A percentile compares a stretch with the other conserved stretches of the same genome.
Conservation (phyloP, 2,329 filamentous ascomycete species). For the Orbilia quercus region DNA sequence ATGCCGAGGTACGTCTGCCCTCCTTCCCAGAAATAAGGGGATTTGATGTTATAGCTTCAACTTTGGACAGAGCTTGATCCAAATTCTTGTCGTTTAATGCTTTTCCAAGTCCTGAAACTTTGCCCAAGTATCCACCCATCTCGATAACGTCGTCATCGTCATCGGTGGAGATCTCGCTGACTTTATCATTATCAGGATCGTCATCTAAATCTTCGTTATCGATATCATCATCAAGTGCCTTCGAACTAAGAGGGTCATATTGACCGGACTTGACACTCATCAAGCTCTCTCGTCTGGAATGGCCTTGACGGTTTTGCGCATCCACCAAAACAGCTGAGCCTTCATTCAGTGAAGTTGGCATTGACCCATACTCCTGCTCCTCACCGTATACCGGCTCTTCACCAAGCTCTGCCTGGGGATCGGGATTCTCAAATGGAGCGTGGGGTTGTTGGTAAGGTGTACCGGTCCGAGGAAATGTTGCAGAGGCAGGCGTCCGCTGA, state of each 20-base stretch:
- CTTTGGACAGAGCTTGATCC: slow-evolving; percentile 36
- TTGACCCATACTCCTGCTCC: slow-evolving; percentile 41
- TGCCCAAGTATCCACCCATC: slow-evolving; percentile 54
- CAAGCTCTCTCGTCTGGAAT: slow-evolving; percentile 48
- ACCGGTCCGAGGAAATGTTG: slow-evolving; percentile 30
- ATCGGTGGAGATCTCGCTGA: slow-evolving; percentile 53
- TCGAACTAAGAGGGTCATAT: slow-evolving; percentile 44
- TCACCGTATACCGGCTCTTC: slow-evolving; percentile 36
- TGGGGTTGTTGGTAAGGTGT: slow-evolving; percentile 35
- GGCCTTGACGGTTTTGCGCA: slow-evolving; percentile 37
- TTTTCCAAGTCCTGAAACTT: slow-evolving; percentile 53
- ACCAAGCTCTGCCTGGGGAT: slow-evolving; percentile 35
- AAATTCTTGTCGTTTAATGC: slow-evolving; percentile 53
- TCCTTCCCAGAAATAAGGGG: slow-evolving; percentile 29
- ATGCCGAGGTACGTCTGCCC: slow-evolving; percentile 39
- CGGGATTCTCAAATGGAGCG: slow-evolving; percentile 43
- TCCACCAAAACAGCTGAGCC: slow-evolving; percentile 43
- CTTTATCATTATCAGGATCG: slow-evolving; percentile 46
- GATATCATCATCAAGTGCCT: slow-evolving; percentile 30
- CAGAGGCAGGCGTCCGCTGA: slow-evolving; percentile 44
- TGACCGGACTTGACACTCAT: slow-evolving; percentile 43
- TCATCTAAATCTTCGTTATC: slow-evolving; percentile 38
- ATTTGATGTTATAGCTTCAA: slow-evolving; percentile 34
- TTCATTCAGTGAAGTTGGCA: slow-evolving; percentile 48
- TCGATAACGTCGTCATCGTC: slow-evolving; percentile 52